phyloP scores from a whole-genome alignment of 2,329 filamentous ascomycete species.

The Lachnellula cervina region DNA sequence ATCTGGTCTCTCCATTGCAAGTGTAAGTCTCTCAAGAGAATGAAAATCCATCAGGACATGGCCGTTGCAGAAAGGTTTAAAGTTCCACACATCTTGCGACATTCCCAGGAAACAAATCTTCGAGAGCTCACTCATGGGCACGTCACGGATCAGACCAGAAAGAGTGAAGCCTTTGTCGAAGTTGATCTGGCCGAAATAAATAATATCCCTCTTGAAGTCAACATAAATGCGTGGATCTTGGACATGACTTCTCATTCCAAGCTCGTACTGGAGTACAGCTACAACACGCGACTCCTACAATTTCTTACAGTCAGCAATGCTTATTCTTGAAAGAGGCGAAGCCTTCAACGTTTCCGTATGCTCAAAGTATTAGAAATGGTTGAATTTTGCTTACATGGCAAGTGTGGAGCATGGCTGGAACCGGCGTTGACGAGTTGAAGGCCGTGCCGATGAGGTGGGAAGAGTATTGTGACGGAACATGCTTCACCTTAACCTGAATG shows the following conservation, averaged over 20 bases:
- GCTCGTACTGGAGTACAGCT: not conserved
- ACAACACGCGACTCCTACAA: not conserved
- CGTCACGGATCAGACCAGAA: not conserved
- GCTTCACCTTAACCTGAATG: not conserved
- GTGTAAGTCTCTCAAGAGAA: not conserved
- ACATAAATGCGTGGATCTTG: not conserved
- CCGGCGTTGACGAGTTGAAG: not conserved
- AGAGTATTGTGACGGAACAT: not conserved
- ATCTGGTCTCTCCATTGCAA: not conserved
- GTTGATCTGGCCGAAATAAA: not conserved
- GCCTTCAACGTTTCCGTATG: too few species aligned
- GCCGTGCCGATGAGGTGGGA: not conserved
- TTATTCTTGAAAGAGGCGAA: too few species aligned
- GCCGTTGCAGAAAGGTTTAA: not conserved
- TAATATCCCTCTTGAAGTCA: conserved; percentile 1
- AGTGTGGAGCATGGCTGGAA: not conserved
- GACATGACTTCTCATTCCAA: not conserved
- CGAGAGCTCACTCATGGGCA: not conserved
- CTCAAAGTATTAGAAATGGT: not conserved
- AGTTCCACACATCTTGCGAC: not conserved
- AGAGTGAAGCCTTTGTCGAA: not conserved
- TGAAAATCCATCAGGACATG: conserved; percentile 1
- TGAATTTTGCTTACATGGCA: not conserved
- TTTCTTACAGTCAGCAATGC: too few species aligned
- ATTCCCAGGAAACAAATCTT: conserved; percentile 2